A percentile compares a stretch with the other conserved stretches of the same genome.
phyloP scores from a whole-genome alignment of 768 basidiomycete species.

The Pilatotrama ljubarskyi region DNA sequence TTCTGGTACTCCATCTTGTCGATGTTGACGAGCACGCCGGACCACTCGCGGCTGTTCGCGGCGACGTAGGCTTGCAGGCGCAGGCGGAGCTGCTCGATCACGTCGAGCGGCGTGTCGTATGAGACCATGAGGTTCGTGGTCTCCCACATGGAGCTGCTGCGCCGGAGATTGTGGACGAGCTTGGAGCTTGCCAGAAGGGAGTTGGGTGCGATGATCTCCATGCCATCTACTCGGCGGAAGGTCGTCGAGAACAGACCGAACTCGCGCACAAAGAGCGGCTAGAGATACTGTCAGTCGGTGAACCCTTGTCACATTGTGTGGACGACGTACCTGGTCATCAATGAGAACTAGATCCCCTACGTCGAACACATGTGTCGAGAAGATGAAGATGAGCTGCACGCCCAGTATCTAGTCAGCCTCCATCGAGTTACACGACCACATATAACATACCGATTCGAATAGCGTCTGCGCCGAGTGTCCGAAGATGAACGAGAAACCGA shows the following conservation, averaged over 20 bases:
- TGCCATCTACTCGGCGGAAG: constrained; percentile 78
- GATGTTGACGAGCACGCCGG: constrained; percentile 60
- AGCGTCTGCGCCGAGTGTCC: constrained; percentile 78
- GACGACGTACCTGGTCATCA: constrained; percentile 56
- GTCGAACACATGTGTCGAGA: constrained; percentile 84
- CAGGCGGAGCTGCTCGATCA: constrained; percentile 61
- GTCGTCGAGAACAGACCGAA: constrained; percentile 81
- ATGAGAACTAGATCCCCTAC: constrained; percentile 84
- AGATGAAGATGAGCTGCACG: constrained; percentile 75
- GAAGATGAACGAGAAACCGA: constrained; percentile 85
- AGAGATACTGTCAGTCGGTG: constrained; percentile 21
- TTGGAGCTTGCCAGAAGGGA: constrained; percentile 68
- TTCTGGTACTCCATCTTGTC: constrained; percentile 83
- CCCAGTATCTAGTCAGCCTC: no score
- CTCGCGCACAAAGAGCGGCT: constrained; percentile 61
- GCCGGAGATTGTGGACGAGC: constrained; percentile 75
- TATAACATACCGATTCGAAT: constrained; percentile 67
- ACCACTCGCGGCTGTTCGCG: constrained; percentile 75
- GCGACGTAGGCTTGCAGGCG: constrained; percentile 60
- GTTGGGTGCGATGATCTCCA: constrained; percentile 79
- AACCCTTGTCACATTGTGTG: not conserved
- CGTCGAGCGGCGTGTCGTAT: constrained; percentile 70
- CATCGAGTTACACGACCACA: not conserved
- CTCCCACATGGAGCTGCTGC: constrained; percentile 80
- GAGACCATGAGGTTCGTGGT: constrained; percentile 63